Base-by-base conservation (phyloP, 192 early-diverging fungal genomes). In the Gaertneriomyces sp. region DNA sequence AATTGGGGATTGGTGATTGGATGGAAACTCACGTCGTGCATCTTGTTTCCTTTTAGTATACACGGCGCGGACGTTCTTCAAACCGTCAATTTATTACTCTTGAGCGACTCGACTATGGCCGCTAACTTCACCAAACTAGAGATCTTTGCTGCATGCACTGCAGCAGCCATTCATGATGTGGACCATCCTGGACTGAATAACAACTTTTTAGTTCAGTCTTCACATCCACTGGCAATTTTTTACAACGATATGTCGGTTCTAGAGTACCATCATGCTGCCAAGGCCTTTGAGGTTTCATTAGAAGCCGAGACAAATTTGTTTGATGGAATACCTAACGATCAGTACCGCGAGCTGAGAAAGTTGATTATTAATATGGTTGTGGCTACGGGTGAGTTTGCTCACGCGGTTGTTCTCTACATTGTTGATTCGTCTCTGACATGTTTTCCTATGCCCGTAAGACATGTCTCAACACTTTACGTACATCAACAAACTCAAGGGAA, bases 41-140 rank as follows among this genome's bases (percentile, higher is more conserved):
- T 39, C 3, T 20, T 70, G 42, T 11, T 70, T 2, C 25, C 7
- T 14, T 40, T 16, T 58, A 80, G 76, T 63, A 77, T 63, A 8
- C 85, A 86, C 60, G 85, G 79, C 1, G 77, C 85, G 10, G 85
- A 86, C 56, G 83, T 86, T 4, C 58, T 86, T 9, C 85, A 86
- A 53, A 76, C 81, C 10, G 74, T 83, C n/a, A 77, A 73, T 49
- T 50, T 81, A 53, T 72, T 85, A 12, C 60, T 85, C 6, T 61
- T 83, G 7, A 73, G 73, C 53, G 72, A 75, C 39, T 64, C 75
- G 0, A 66, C 68, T 14, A 82, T 80, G 61, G 74, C 74, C 20
- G 73, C 58, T n/a, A 76, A 76, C 57, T 85, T 82, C 55, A 74
- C 81, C 0, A 72, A 71, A 42, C 60, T 82, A 45, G 85, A 86